Conservation (phyloP, 1,284 basidiomycete genomes). For the Rhodotorula mucilaginosa region DNA sequence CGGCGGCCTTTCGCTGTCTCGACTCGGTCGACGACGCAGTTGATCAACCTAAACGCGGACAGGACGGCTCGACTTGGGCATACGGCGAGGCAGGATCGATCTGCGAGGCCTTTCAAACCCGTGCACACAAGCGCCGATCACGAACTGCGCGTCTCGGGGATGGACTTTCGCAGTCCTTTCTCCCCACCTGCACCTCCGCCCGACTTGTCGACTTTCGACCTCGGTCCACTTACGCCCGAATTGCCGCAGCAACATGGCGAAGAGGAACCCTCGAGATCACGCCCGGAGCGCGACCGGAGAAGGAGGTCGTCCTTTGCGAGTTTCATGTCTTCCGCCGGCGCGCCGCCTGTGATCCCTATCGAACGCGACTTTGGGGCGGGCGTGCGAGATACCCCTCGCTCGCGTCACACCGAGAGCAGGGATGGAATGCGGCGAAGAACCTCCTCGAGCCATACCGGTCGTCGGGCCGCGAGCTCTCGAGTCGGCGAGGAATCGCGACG, state of each 20-base stretch:
- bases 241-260: neutral
- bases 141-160: neutral
- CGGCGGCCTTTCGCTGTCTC: too few species aligned
- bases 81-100: too few species aligned
- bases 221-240: neutral
- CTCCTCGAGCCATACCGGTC: neutral
- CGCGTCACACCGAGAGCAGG: neutral
- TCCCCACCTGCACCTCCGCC: constrained; percentile 2
- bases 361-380: constrained; percentile 14
- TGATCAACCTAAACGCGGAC: too few species aligned
- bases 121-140: too few species aligned
- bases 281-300: neutral
- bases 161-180: constrained; percentile 7
- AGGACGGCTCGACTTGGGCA: too few species aligned
- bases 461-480: neutral
- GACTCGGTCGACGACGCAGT: too few species aligned
- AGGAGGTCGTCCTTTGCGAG: neutral
- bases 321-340: neutral
- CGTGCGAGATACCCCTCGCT: neutral
- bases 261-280: neutral
- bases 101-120: too few species aligned
- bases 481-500: constrained; percentile 17
- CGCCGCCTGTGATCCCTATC: constrained; percentile 16
- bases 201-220: constrained; percentile 8
- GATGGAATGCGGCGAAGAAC: neutral